Conservation (phyloP, 2,329 filamentous ascomycete species). For the Cercospora sp. region DNA sequence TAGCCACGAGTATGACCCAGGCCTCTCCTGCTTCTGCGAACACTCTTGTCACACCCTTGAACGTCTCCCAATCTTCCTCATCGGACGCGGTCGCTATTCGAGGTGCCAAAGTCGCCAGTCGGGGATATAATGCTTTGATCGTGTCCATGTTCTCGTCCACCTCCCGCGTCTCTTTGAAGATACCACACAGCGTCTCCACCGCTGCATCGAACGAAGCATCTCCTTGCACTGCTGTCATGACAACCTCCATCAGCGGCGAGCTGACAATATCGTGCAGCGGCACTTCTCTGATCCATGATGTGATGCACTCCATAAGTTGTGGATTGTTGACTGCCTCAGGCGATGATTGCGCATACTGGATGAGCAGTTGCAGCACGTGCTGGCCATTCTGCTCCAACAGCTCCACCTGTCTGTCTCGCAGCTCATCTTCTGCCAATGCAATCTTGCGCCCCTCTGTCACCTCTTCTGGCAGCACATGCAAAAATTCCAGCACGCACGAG, state of each 20-base stretch:
- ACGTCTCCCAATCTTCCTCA: conserved; percentile 79
- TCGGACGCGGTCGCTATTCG: conserved; percentile 74
- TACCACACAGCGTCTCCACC: conserved; percentile 87
- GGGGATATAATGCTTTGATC: conserved; percentile 80
- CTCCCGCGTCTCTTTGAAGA: conserved; percentile 88
- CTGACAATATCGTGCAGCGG: conserved; percentile 79
- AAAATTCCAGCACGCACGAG: conserved; percentile 89
- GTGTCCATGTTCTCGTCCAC: conserved; percentile 84
- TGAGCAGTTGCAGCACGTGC: conserved; percentile 81
- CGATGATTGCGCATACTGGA: conserved; percentile 89
- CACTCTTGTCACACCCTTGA: conserved; percentile 84
- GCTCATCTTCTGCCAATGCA: conserved; percentile 97
- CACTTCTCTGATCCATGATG: conserved; percentile 94
- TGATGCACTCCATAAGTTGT: conserved; percentile 89
- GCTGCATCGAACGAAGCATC: conserved; percentile 82
- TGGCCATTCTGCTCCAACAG: conserved; percentile 86
- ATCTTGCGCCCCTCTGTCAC: conserved; percentile 99
- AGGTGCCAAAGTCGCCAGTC: conserved; percentile 72
- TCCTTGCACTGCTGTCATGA: conserved; percentile 73
- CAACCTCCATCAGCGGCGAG: conserved; percentile 78
- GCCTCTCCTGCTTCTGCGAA: conserved; percentile 92
- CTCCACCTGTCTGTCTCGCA: conserved; percentile 80
- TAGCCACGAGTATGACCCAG: conserved; percentile 89
- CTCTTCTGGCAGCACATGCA: conserved; percentile 96
- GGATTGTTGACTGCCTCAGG: conserved; percentile 85